Conservation (phyloP, 129 eudicot species). For the Mikania micrantha region DNA sequence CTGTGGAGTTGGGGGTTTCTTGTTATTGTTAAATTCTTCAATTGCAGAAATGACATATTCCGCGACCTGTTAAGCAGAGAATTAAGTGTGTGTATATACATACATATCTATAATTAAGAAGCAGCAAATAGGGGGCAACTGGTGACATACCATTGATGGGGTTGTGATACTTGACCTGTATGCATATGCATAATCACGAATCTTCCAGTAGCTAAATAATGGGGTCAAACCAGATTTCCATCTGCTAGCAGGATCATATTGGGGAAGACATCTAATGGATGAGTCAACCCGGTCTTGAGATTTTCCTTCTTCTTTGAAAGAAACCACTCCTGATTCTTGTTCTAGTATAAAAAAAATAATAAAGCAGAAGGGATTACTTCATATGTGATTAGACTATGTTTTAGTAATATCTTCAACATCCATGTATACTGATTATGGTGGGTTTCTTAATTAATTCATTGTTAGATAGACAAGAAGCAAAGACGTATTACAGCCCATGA, state of each 20-base stretch:
- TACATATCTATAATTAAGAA: neutral
- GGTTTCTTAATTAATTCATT: too few relatives aligned
- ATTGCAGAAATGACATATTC: conserved; percentile 64
- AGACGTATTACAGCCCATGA: too few relatives aligned
- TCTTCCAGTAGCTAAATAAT: conserved; percentile 75
- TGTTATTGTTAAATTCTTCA: conserved; percentile 50
- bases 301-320: conserved; percentile 49
- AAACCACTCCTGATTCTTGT: conserved; percentile 48
- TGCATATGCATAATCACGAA: conserved; percentile 80
- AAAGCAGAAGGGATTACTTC: neutral
- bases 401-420: neutral
- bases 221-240: conserved; percentile 34
- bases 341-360: conserved; percentile 31
- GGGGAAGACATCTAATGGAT: conserved; percentile 63
- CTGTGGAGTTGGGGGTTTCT: conserved; percentile 58
- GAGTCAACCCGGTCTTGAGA: conserved; percentile 61
- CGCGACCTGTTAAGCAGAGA: conserved; percentile 45
- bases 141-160: conserved; percentile 58
- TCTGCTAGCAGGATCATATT: conserved; percentile 46
- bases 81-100: neutral
- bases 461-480: too few relatives aligned
- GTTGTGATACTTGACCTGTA: conserved; percentile 61
- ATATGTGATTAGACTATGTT: neutral
- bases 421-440: neutral
- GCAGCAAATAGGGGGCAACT: neutral